Base-by-base conservation (phyloP, 176 grass and related monocot species). In the Eragrostis curvula region DNA sequence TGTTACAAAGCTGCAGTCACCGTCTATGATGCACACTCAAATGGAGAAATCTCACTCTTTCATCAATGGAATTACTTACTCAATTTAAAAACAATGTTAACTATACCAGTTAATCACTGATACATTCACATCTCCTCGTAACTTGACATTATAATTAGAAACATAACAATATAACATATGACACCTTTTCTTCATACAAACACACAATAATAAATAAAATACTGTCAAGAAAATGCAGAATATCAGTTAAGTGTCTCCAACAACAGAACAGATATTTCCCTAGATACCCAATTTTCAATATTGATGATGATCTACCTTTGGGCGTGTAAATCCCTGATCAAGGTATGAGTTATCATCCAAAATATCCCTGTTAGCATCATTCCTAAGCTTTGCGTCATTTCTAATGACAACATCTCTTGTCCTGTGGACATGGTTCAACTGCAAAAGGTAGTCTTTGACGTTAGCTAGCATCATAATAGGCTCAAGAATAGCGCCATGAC, bases 261-360 rank as follows among this genome's bases (percentile, higher is more conserved):
- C 40, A 53, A 61, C 4, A 58, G 27, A 80, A 66, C 27, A 53
- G 20, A 71, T 60, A 18, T 36, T n/a, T n/a, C n/a, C 62, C 60
- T 66, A 15, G 40, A 71, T 78, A 40, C 47, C 45, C 50, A 79
- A 29, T 77, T 44, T 44, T 60, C 49, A 83, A n/a, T 27, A 75
- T 64, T 71, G 9, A 55, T 77, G 30, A 67, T 36, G 40, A 75
- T 66, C 65, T 91, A 98, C 95, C 95, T 98, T 98, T 25, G 95
- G 92, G 47, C 95, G 92, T 24, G 95, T 98, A 85, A 98, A 98
- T 85, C 95, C 95, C 84, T 95, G 95, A 87, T 98, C 95, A 61
- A 94, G 80, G 61, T 84, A 98, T 60, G 84, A 83, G 24, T 84
- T 80, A 81, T 85, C 88, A 84, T 57, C 52, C n/a, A 86, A 59